Evolutionary conservation across 148 eudicot species (phyloP).

Genomic region (Hydrangea macrophylla): DNA sequence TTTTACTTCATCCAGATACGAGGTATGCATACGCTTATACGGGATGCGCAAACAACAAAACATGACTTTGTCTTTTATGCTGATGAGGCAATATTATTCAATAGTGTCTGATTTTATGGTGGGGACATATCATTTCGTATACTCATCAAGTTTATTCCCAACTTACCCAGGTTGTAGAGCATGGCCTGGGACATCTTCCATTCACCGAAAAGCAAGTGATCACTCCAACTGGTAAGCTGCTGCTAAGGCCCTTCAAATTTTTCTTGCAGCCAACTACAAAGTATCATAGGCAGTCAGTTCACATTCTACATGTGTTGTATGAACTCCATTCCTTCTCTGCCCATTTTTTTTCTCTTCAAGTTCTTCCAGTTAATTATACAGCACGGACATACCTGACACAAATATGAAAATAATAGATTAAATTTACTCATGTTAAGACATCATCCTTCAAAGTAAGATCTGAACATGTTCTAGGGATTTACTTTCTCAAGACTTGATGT

Average conservation of each 20-base stretch:
- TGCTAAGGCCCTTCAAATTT: neutral
- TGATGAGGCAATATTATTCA: conserved; percentile 27
- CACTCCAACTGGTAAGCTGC: conserved; percentile 86
- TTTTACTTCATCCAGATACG: conserved; percentile 52
- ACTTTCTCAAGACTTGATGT: neutral
- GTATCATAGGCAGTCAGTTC: neutral
- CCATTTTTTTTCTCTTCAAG: too few species aligned
- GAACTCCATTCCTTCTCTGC: neutral
- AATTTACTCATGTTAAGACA: neutral
- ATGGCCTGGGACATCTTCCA: conserved; percentile 95
- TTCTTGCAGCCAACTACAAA: neutral
- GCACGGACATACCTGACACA: neutral
- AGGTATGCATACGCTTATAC: conserved; percentile 90
- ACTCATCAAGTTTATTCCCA: neutral
- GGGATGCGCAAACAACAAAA: conserved; percentile 77
- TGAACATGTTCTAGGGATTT: neutral
- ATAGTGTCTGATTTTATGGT: neutral
- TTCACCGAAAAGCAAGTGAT: conserved; percentile 92
- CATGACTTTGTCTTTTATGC: conserved; percentile 93
- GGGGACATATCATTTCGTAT: neutral
- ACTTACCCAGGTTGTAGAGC: conserved; percentile 80
- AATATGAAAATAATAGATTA: too few species aligned
- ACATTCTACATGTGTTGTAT: neutral
- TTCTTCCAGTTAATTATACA: too few species aligned
- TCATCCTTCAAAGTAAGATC: neutral